Conservation (phyloP, 1,284 basidiomycete species). For the Ustilago shanxiensis region DNA sequence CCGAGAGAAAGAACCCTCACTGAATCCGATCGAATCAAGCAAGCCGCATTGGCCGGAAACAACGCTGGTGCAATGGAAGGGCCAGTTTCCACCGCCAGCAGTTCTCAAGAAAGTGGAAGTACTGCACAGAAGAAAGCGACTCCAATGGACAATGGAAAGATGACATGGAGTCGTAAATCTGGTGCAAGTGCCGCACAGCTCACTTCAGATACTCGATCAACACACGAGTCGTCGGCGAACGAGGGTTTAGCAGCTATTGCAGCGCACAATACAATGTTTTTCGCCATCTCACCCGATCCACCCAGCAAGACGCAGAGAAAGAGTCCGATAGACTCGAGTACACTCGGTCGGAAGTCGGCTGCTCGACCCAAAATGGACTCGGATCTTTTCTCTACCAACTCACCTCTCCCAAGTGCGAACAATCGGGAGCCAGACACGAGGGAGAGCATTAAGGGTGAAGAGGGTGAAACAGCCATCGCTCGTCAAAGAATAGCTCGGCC, state of each 20-base stretch:
- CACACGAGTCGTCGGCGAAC: background rate
- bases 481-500: slow-evolving; percentile 30
- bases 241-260: background rate
- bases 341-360: slow-evolving; percentile 25
- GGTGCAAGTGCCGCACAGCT: slow-evolving; percentile 15
- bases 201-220: slow-evolving; percentile 3
- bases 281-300: slow-evolving; percentile 18
- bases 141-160: slow-evolving; percentile 4
- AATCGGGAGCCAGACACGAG: too few species aligned
- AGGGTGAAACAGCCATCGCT: slow-evolving; percentile 7
- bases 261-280: slow-evolving; percentile 11
- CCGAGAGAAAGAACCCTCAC: slow-evolving; percentile 25
- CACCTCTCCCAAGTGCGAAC: too few species aligned
- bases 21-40: slow-evolving; percentile 53
- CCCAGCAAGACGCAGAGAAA: background rate
- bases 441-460: too few species aligned
- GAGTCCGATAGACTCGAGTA: slow-evolving; percentile 23
- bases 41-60: slow-evolving; percentile 38
- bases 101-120: background rate
- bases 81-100: background rate
- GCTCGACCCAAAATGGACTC: slow-evolving; percentile 10
- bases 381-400: slow-evolving; percentile 18
- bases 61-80: slow-evolving; percentile 21
- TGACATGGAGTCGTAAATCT: slow-evolving; percentile 10
- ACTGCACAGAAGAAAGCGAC: background rate